Conservation (phyloP, 2,329 filamentous ascomycete genomes). For the Orbilia brochopaga region DNA sequence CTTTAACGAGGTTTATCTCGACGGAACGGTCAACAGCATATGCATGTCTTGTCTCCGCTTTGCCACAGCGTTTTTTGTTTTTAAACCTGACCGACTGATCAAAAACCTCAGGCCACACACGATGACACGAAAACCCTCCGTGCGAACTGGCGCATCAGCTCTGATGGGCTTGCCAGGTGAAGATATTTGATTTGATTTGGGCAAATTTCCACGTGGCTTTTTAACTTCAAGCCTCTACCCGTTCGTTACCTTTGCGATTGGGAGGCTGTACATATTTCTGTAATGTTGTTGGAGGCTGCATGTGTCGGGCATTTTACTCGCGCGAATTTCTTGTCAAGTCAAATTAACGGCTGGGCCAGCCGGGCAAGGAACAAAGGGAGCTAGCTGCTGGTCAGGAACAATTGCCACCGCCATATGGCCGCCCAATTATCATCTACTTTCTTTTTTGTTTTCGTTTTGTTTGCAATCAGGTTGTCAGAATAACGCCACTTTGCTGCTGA, state of each 20-base stretch:
- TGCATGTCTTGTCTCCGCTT: neutral
- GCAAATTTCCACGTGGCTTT: slow-evolving; percentile 50
- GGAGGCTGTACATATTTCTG: neutral
- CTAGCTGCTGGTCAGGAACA: neutral
- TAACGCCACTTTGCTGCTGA: slow-evolving; percentile 29
- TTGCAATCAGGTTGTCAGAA: slow-evolving; percentile 18
- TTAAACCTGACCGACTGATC: neutral
- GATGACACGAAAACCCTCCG: slow-evolving; percentile 15
- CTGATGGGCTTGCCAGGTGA: neutral
- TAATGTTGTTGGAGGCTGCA: slow-evolving; percentile 4
- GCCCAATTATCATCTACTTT: slow-evolving; percentile 18
- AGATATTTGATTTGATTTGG: slow-evolving; percentile 10
- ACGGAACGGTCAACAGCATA: too few species aligned
- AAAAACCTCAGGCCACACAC: slow-evolving; percentile 4
- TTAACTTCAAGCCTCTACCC: slow-evolving; percentile 45
- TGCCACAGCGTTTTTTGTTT: slow-evolving; percentile 35
- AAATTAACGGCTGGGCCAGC: slow-evolving; percentile 26
- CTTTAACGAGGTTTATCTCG: too few species aligned
- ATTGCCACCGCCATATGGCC: slow-evolving; percentile 50
- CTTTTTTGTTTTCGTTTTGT: neutral
- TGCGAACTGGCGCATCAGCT: neutral
- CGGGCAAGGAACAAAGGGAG: slow-evolving; percentile 1
- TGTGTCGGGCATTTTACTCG: slow-evolving; percentile 15
- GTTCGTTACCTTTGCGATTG: slow-evolving; percentile 11
- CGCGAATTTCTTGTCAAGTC: slow-evolving; percentile 16